Base-by-base conservation (phyloP, 2,329 filamentous ascomycete species). In the Byssothecium circinans region DNA sequence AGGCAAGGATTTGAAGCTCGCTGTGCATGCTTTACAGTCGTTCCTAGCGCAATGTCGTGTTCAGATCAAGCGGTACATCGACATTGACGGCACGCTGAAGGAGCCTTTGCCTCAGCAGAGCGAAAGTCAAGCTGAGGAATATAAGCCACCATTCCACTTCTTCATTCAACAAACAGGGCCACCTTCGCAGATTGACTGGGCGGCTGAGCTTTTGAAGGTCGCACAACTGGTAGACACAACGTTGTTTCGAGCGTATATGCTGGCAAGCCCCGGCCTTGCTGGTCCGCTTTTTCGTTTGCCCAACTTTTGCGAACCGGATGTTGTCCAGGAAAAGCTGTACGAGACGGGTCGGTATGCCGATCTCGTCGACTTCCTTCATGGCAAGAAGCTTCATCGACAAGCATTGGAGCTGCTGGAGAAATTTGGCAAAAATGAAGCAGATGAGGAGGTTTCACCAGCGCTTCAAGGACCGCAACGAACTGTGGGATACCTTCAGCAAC, bases 351-450 rank as follows among this genome's bases (percentile, higher is more conserved):
- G 91, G 25, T 96, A 95, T 71, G 92, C 87, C 42, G 92, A 97
- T 72, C 77, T 99, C 1, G 91, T 99, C n/a, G 92, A 97, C 69
- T 99, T 99, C 67, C 85, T 97, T 58, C 90, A 95, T 62, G 94
- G 94, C 54, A 99, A 99, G 75, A 91, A 87, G 69, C 80, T 97
- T 33, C 94, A 99, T 71, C 84, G 86, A 15, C 86, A 95, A 64
- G 92, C 94, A 0, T 75, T 99, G 15, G 87, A 90, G 56, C 75
- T 96, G 23, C 79, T 99, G 1, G 82, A 83, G 58, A 87, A 86
- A 54, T 96, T 96, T 58, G 92, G 92, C 15, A 81, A 73, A 50
- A 74, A 74, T 34, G 72, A 78, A 48, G 74, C 73, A 1, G 75
- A 75, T 18, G 72, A 75, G 22, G 65, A 76, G 41, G 68, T 75